These are phyloP conservation scores for Micromonas pusilla DNA, from an alignment of 139 green algal genomes.

Conservation along the genomic window DNA sequence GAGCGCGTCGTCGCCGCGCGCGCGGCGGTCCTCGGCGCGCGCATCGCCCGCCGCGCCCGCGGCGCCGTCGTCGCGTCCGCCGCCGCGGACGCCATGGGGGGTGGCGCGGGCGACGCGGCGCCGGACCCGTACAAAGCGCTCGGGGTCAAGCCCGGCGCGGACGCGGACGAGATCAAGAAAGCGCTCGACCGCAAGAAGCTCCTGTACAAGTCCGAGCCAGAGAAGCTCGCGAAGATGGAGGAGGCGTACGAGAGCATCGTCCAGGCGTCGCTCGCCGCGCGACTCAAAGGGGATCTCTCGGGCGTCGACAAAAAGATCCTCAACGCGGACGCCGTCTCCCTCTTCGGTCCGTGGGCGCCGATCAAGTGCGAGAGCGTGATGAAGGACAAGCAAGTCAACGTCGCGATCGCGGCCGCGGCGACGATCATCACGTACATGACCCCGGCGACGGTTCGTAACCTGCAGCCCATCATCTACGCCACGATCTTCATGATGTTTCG, in stretches of 20 bases:
- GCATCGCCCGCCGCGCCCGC: neutral
- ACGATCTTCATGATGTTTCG: slow-evolving; percentile 1
- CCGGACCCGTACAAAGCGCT: slow-evolving; percentile 3
- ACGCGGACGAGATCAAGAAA: neutral
- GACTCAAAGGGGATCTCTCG: neutral
- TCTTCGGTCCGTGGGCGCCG: neutral
- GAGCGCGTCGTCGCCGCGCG: no score
- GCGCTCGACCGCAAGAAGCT: slow-evolving; percentile 8
- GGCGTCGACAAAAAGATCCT: neutral
- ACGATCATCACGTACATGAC: neutral
- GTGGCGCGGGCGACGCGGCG: neutral
- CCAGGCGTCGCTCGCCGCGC: neutral
- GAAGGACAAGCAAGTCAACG: slow-evolving; percentile 17
- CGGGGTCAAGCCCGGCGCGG: neutral
- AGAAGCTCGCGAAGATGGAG: slow-evolving; percentile 1
- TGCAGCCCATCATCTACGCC: slow-evolving; percentile 12
- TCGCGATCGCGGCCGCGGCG: neutral
- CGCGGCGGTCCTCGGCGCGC: no score
- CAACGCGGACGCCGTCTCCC: neutral
- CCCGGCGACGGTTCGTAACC: neutral
- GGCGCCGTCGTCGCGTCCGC: neutral
- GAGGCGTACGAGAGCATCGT: slow-evolving; percentile 7
- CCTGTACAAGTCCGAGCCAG: slow-evolving; percentile 11
- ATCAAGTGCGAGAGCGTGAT: neutral
- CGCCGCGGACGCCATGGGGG: neutral